A percentile compares a stretch with the other conserved stretches of the same genome.
Evolutionary conservation across 352 stramenopile genomes (phyloP).

Genomic region (Phytophthora macrochlamydospora): DNA sequence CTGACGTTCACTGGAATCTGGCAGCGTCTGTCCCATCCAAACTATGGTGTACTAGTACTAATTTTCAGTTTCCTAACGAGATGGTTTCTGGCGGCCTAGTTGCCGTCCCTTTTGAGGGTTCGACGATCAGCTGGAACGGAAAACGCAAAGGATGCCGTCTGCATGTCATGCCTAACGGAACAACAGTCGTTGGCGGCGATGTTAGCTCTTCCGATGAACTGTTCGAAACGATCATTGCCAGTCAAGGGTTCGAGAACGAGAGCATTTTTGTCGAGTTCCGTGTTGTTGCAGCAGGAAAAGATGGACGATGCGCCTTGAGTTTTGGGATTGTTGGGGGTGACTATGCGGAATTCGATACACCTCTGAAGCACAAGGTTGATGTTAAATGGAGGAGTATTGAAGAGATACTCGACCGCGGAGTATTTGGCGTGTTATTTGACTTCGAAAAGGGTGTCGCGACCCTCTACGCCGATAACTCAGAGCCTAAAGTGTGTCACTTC

Average conservation of each 20-base stretch:
- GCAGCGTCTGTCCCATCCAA: conserved; percentile 58
- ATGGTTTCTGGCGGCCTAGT: conserved; percentile 74
- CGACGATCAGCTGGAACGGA: conserved; percentile 64
- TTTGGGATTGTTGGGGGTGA: conserved; percentile 62
- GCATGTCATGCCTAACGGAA: conserved; percentile 53
- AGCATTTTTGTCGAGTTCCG: conserved; percentile 67
- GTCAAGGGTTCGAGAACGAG: conserved; percentile 54
- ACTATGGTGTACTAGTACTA: conserved; percentile 53
- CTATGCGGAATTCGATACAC: conserved; percentile 28
- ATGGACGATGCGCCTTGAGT: conserved; percentile 46
- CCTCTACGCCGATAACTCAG: conserved; percentile 51
- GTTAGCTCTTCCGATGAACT: conserved; percentile 44
- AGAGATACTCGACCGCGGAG: conserved; percentile 35
- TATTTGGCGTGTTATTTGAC: conserved; percentile 83
- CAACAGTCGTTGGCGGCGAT: conserved; percentile 61
- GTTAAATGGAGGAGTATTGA: conserved; percentile 47
- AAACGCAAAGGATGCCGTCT: conserved; percentile 62
- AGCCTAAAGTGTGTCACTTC: conserved; percentile 44
- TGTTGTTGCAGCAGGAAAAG: conserved; percentile 52
- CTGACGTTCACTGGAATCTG: conserved; percentile 75
- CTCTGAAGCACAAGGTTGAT: conserved; percentile 33
- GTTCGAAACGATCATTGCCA: conserved; percentile 65
- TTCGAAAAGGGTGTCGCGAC: conserved; percentile 66
- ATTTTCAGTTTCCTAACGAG: conserved; percentile 59
- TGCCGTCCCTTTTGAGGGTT: conserved; percentile 59